These are phyloP conservation scores for Carex kokanica DNA, from an alignment of 176 grass and related monocot species.

Conservation along the genomic window DNA sequence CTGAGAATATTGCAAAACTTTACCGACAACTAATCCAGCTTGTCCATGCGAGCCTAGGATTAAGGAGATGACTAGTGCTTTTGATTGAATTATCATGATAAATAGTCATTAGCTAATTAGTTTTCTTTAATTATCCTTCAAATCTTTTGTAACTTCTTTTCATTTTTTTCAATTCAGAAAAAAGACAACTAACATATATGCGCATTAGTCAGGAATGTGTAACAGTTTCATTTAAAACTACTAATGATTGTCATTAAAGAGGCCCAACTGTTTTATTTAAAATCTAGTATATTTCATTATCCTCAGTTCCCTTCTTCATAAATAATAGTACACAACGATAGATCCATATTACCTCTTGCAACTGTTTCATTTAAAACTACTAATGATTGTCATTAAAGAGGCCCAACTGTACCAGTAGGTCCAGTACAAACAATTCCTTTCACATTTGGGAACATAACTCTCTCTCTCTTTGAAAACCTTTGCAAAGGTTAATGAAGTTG, in stretches of 20 bases:
- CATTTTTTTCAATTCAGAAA: neutral
- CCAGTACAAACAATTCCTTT: neutral
- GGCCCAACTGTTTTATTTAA: too few species aligned
- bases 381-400: conserved; percentile 3
- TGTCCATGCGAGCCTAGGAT: too few species aligned
- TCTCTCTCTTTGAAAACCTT: too few species aligned
- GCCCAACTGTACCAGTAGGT: neutral
- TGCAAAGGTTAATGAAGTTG: too few species aligned
- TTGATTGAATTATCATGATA: too few species aligned
- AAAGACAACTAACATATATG: neutral
- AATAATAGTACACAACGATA: neutral
- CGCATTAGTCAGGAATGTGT: neutral
- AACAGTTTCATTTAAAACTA: too few species aligned
- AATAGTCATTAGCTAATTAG: too few species aligned
- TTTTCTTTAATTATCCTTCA: too few species aligned
- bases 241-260: too few species aligned
- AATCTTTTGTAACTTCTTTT: neutral
- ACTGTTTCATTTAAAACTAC: neutral
- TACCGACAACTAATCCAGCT: too few species aligned
- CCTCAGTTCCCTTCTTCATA: neutral
- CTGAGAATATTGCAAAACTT: too few species aligned
- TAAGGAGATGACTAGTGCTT: too few species aligned
- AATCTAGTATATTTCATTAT: neutral
- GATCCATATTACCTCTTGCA: neutral
- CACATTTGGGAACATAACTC: neutral